Evolutionary conservation across 352 stramenopile genomes (phyloP), one percentile per base, ranked within the genome.

Genomic region (Globisporangium irregulare): DNA sequence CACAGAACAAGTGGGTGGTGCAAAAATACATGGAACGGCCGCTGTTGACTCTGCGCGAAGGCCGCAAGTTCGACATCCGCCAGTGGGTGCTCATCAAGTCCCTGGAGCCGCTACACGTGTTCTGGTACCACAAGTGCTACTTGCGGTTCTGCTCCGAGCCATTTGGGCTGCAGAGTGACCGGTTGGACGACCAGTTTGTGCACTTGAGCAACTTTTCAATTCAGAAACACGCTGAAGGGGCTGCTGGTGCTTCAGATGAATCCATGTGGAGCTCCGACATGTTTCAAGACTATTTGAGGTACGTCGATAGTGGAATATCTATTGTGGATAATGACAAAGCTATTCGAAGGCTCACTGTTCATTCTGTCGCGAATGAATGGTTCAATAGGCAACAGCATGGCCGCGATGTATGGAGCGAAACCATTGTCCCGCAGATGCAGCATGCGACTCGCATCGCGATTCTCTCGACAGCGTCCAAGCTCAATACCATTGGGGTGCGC

Each of bases 21-120:
- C 90, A 97, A 67, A 94, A 95, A 69, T 97, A 97, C 63, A 78
- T 97, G 18, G 88, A 97, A 62, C 77, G 79, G 9, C 90, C 89
- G 27, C 66, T 95, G 36, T 64, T 92, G 25, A 27, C 32, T 8
- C 59, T 91, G 6, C 78, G 81, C 50, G 59, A 70, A 34, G 74
- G 72, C 0, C 78, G 76, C 55, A 97, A 96, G 69, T 96, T 97
- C 72, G 90, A 97, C 68, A 81, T 96, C 55, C 81, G 88, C 5
- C 90, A 95, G 72, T 97, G 90, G 89, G 82, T 94, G 24, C 69
- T 97, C 10, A 71, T 97, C 68, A 89, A 82, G 8, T 80, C 74
- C 9, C 71, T 90, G 12, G 64, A 80, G 32, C 87, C 89, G 7
- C 64, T 90, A 22, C 67, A 68, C 0, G 76, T 75, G 25, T 94